phyloP scores from a whole-genome alignment of 768 basidiomycete genomes.

The Tricholoma furcatifolium region DNA sequence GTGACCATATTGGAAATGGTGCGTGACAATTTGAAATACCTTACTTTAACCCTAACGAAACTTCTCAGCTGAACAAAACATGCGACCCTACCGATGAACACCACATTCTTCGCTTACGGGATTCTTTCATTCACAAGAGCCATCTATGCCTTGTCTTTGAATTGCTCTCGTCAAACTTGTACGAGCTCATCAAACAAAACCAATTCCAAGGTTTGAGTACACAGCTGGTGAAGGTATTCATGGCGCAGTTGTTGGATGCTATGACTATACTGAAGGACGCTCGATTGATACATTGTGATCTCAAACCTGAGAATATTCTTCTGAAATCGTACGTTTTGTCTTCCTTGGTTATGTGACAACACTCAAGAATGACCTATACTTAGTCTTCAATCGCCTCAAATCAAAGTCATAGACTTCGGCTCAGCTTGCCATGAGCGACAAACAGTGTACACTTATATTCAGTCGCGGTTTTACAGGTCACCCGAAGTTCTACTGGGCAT shows the following conservation, averaged over 20 bases:
- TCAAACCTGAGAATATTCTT: slow-evolving; percentile 98
- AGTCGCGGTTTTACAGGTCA: slow-evolving; percentile 97
- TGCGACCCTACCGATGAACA: slow-evolving; percentile 95
- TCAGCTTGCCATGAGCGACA: slow-evolving; percentile 98
- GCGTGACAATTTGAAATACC: slow-evolving; percentile 31
- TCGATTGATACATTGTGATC: slow-evolving; percentile 94
- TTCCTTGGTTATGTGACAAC: slow-evolving; percentile 4
- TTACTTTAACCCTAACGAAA: slow-evolving; percentile 1
- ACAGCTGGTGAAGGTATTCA: slow-evolving; percentile 98
- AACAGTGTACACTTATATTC: slow-evolving; percentile 99
- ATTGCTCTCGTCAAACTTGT: slow-evolving; percentile 93
- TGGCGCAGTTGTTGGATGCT: slow-evolving; percentile 91
- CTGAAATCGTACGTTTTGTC: slow-evolving; percentile 75
- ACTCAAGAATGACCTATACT: neutral
- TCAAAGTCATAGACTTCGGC: slow-evolving; percentile 99
- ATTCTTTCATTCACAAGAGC: slow-evolving; percentile 94
- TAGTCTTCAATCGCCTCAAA: slow-evolving; percentile 94
- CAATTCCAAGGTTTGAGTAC: slow-evolving; percentile 97
- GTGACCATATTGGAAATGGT: slow-evolving; percentile 97
- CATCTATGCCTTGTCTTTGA: slow-evolving; percentile 99
- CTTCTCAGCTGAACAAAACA: slow-evolving; percentile 82
- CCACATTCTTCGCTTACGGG: slow-evolving; percentile 91
- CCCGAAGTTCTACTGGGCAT: slow-evolving; percentile 96
- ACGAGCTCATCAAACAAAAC: slow-evolving; percentile 99
- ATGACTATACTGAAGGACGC: slow-evolving; percentile 93